Evolutionary conservation across 345 rosid species (phyloP).

Genomic region (Rhodomyrtus tomentosa): DNA sequence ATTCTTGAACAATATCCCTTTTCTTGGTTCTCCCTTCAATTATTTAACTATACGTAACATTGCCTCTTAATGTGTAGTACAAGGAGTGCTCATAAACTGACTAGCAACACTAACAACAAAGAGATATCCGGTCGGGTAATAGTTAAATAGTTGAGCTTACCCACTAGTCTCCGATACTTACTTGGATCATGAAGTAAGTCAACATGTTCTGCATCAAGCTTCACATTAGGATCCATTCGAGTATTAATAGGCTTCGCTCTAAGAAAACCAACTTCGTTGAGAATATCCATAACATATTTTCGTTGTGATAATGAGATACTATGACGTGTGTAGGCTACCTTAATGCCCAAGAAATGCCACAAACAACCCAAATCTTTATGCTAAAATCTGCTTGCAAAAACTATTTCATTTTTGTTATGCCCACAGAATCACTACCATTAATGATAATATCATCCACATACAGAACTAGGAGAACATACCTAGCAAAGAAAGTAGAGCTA

Average conservation of each 20-base stretch:
- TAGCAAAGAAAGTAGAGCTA: neutral
- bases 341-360: no score
- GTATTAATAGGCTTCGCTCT: neutral
- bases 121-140: neutral
- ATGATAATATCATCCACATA: no score
- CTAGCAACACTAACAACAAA: neutral
- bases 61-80: neutral
- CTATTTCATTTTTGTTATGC: neutral
- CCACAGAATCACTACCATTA: neutral
- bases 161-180: neutral
- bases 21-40: no score
- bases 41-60: neutral
- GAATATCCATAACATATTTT: no score
- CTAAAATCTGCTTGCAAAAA: neutral
- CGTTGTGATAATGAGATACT: no score
- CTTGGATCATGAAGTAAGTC: neutral
- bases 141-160: neutral
- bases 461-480: neutral
- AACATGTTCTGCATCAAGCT: neutral
- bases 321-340: no score
- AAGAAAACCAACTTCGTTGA: neutral
- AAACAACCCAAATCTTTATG: neutral
- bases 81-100: neutral
- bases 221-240: neutral
- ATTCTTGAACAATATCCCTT: neutral